Percentiles rank a stretch among this genome's conserved stretches.
These are phyloP conservation scores for Pterothamnion heteromorphum DNA, from an alignment of 31 red algal species.

Conservation along the genomic window DNA sequence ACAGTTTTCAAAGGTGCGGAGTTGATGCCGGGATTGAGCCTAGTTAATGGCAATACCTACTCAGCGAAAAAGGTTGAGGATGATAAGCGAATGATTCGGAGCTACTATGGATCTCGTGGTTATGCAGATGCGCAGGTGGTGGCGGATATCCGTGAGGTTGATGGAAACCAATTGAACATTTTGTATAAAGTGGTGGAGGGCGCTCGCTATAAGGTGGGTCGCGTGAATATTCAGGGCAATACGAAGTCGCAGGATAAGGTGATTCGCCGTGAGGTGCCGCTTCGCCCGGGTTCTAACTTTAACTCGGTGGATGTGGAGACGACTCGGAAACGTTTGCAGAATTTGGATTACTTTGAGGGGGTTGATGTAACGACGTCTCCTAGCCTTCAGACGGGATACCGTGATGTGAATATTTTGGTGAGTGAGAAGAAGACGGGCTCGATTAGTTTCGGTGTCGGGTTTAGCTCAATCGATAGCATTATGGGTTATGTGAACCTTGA, in stretches of 20 bases:
- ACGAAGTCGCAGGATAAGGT: not conserved
- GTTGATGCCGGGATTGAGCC: not conserved
- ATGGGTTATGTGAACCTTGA: slow-evolving; percentile 5
- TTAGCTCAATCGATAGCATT: slow-evolving; percentile 40
- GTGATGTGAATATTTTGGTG: slow-evolving; percentile 3
- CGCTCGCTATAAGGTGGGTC: not conserved
- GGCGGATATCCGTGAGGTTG: not conserved
- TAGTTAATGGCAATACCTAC: not conserved
- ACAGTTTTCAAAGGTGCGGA: slow-evolving; percentile 4
- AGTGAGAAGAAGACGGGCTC: slow-evolving; percentile 19
- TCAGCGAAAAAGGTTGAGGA: slow-evolving; percentile 6
- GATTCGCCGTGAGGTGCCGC: slow-evolving; percentile 36
- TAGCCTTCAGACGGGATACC: slow-evolving; percentile 6
- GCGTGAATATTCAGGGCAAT: slow-evolving; percentile 19
- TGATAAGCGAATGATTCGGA: not conserved
- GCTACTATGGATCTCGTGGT: slow-evolving; percentile 37
- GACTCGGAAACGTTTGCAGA: not conserved
- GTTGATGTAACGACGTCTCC: not conserved
- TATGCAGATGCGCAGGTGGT: slow-evolving; percentile 22
- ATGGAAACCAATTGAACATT: not conserved
- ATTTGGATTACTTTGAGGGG: slow-evolving; percentile 5
- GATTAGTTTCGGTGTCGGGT: slow-evolving; percentile 21
- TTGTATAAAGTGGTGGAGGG: not conserved
- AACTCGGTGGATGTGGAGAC: slow-evolving; percentile 36
- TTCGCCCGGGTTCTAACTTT: slow-evolving; percentile 26